These are phyloP conservation scores for Daldinia childiae DNA, from an alignment of 495 filamentous ascomycete genomes.

Conservation along the genomic window DNA sequence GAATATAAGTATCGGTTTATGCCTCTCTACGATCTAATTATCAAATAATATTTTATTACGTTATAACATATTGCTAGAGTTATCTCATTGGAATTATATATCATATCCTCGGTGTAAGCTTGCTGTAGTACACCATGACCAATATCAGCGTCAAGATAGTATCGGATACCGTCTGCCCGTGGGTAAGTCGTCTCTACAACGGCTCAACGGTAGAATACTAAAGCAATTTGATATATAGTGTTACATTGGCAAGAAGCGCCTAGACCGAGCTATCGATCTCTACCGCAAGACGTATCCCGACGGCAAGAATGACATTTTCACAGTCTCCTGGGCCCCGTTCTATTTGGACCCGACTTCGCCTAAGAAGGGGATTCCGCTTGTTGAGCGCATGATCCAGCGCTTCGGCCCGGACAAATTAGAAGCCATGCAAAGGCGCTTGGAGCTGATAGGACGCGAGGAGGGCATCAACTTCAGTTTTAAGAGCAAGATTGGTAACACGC, in stretches of 20 bases:
- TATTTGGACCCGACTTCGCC: constrained; percentile 75
- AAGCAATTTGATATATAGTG: constrained; percentile 56
- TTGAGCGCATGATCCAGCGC: constrained; percentile 39
- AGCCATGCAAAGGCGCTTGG: constrained; percentile 65
- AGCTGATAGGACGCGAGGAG: constrained; percentile 61
- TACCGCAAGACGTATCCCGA: constrained; percentile 66
- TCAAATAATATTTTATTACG: background rate
- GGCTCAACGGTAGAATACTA: background rate
- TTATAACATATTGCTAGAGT: background rate
- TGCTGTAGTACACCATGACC: constrained; percentile 64
- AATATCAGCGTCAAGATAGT: constrained; percentile 78
- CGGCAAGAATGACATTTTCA: constrained; percentile 69
- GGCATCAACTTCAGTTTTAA: constrained; percentile 77
- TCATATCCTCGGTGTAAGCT: background rate
- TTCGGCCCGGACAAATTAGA: constrained; percentile 61
- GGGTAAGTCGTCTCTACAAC: constrained; percentile 50
- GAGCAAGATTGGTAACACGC: constrained; percentile 75
- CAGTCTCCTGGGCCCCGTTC: constrained; percentile 74
- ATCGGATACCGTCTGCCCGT: constrained; percentile 80
- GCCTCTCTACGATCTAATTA: constrained; percentile 5
- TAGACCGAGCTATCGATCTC: constrained; percentile 69
- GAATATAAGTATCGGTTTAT: background rate
- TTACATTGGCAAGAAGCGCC: constrained; percentile 78
- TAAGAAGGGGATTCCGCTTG: constrained; percentile 40
- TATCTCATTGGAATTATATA: too few relatives aligned